Base-by-base conservation (phyloP, 345 rosid genomes). In the Moricandia moricandioides region DNA sequence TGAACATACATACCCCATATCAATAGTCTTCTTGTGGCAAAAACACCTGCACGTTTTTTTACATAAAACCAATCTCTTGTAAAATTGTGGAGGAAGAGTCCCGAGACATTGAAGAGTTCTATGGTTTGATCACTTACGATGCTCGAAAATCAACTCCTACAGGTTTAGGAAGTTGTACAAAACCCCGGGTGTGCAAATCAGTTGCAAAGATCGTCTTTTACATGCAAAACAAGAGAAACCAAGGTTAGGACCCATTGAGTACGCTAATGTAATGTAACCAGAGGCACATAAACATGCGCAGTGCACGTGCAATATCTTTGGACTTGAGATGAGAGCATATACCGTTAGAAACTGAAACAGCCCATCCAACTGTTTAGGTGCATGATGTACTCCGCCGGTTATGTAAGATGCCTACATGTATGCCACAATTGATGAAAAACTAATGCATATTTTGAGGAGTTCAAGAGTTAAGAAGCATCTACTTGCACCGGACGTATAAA, bases 81-180 rank as follows among this genome's bases (percentile, higher is more conserved):
- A 10, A 72, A 30, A 40, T 45, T 3, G 31, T 10, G 0, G 16
- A 14, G 30, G 51, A 49, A 16, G 55, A 66, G 51, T 66, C 11
- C 7, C 1, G 8, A 65, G 7, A 4, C 62, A 71, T 6, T 35
- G 6, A 65, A 33, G 30, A 65, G 43, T 27, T 49, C 10, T 18
- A 4, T 64, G 29, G n/a, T 58, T 21, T 29, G 58, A 13, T 52
- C 59, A 83, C 98, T 75, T 82, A 94, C 97, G 96, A 91, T 68
- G 97, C 97, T 5, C 96, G 96, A 17, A 94, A 94, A 88, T 94
- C 98, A 16, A 94, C 96, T 9, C 93, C 97, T 14, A 84, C 88
- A 17, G 98, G 93, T 86, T 89, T 91, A 12, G 97, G 97, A 79
- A 94, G 96, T 83, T 90, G 97, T 64, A 94, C 62, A 75, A 84